phyloP scores from a whole-genome alignment of 2,329 filamentous ascomycete species.

The Colletotrichum tropicale region DNA sequence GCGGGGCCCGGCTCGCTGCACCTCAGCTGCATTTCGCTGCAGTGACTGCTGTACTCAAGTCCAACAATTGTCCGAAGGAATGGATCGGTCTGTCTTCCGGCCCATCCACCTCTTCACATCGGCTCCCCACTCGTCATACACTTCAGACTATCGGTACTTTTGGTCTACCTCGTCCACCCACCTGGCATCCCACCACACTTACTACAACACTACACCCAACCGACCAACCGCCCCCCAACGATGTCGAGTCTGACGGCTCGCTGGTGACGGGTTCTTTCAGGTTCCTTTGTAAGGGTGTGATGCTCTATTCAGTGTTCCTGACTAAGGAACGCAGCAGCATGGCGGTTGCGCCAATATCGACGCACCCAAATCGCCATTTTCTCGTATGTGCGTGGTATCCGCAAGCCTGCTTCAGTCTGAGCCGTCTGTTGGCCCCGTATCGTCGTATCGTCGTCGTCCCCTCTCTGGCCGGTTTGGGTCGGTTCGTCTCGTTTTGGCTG shows the following conservation, averaged over 20 bases:
- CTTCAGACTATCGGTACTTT: not conserved
- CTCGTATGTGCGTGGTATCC: not conserved
- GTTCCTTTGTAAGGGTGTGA: not conserved
- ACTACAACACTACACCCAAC: not conserved
- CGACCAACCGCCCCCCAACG: not conserved
- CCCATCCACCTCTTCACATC: not conserved
- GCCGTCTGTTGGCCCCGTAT: not conserved
- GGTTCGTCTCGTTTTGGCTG: slow-evolving; percentile 9
- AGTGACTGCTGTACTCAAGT: not conserved
- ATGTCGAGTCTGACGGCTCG: not conserved
- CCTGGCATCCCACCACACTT: not conserved
- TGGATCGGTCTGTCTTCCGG: not conserved
- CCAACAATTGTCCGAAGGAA: slow-evolving; percentile 11
- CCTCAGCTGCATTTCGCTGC: not conserved
- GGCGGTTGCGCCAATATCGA: not conserved
- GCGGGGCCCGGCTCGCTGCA: not conserved
- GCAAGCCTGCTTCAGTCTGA: not conserved
- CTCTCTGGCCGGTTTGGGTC: not conserved
- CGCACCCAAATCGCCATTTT: slow-evolving; percentile 2
- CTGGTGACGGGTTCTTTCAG: not conserved
- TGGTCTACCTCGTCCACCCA: not conserved
- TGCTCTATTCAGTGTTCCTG: slow-evolving; percentile 10
- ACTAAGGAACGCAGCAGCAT: not conserved
- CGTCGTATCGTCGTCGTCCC: not conserved
- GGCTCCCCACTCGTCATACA: not conserved